Conservation (phyloP, 2,329 filamentous ascomycete species). For the Emergomyces pasteurianus region DNA sequence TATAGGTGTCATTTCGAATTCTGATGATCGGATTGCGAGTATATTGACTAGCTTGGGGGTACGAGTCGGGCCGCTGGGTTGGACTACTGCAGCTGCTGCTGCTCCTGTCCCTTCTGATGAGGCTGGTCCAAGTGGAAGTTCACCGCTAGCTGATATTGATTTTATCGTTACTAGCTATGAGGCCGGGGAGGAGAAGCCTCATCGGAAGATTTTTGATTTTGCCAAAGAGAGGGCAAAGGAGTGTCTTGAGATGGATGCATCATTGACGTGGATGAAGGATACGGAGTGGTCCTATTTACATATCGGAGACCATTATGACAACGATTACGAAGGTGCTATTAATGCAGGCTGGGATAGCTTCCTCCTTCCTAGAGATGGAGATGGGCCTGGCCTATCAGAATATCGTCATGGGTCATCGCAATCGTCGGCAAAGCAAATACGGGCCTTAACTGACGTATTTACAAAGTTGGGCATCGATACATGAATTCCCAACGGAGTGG, state of each 20-base stretch:
- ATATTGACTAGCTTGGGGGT: conserved; percentile 31
- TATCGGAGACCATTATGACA: conserved; percentile 34
- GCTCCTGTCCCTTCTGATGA: not conserved
- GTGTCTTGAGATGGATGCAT: not conserved
- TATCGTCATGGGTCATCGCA: not conserved
- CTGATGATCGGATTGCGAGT: conserved; percentile 32
- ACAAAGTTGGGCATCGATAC: conserved; percentile 2
- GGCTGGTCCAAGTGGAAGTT: conserved; percentile 12
- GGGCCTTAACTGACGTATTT: conserved; percentile 5
- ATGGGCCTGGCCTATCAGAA: not conserved
- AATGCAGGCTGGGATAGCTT: conserved; percentile 27
- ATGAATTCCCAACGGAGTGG: not conserved
- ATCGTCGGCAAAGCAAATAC: conserved; percentile 2
- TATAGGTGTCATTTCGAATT: conserved; percentile 35
- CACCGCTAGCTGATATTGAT: conserved; percentile 28
- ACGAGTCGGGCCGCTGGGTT: conserved; percentile 25
- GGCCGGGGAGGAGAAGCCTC: conserved; percentile 34
- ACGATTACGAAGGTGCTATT: conserved; percentile 29
- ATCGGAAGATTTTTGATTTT: conserved; percentile 28
- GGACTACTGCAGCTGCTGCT: conserved; percentile 9
- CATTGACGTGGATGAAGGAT: not conserved
- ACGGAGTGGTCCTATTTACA: conserved; percentile 25
- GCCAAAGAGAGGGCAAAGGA: conserved; percentile 22
- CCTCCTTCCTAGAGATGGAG: conserved; percentile 9
- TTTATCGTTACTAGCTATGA: conserved; percentile 37